Conservation (phyloP, 2,329 filamentous ascomycete genomes). For the Fusarium metavorans region DNA sequence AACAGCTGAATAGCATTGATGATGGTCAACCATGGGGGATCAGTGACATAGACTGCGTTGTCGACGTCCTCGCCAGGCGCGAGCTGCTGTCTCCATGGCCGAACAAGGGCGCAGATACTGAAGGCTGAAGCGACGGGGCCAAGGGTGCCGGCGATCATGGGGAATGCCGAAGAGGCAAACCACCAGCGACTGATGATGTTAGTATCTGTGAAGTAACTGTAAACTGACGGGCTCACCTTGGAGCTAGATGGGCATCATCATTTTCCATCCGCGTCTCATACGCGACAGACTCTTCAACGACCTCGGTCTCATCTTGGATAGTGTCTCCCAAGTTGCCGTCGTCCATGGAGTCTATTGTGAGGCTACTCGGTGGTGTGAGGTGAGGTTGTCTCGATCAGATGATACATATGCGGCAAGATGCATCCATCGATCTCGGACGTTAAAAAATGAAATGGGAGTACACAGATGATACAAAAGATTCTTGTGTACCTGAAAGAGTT, state of each 20-base stretch:
- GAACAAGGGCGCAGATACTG: slow-evolving; percentile 87
- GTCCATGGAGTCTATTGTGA: slow-evolving; percentile 51
- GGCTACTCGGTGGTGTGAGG: not conserved
- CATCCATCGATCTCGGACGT: not conserved
- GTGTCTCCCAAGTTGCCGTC: slow-evolving; percentile 54
- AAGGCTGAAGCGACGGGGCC: slow-evolving; percentile 90
- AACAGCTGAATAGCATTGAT: slow-evolving; percentile 83
- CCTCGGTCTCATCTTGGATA: slow-evolving; percentile 51
- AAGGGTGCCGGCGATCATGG: slow-evolving; percentile 84
- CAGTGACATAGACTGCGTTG: slow-evolving; percentile 65
- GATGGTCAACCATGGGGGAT: slow-evolving; percentile 80
- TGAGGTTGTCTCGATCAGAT: not conserved
- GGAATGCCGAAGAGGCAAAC: slow-evolving; percentile 75
- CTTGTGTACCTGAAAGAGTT: not conserved
- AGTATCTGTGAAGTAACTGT: not conserved
- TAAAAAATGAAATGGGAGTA: not conserved
- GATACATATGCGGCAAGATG: not conserved
- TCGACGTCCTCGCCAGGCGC: slow-evolving; percentile 60
- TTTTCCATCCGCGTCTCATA: slow-evolving; percentile 48
- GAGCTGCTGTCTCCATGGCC: slow-evolving; percentile 77
- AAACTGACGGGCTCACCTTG: slow-evolving; percentile 51
- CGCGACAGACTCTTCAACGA: slow-evolving; percentile 42
- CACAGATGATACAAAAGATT: not conserved
- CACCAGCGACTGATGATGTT: slow-evolving; percentile 65
- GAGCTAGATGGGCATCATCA: slow-evolving; percentile 58